These are phyloP conservation scores for Neoarthrinium moseri DNA, from an alignment of 2,329 filamentous ascomycete species.

Conservation along the genomic window DNA sequence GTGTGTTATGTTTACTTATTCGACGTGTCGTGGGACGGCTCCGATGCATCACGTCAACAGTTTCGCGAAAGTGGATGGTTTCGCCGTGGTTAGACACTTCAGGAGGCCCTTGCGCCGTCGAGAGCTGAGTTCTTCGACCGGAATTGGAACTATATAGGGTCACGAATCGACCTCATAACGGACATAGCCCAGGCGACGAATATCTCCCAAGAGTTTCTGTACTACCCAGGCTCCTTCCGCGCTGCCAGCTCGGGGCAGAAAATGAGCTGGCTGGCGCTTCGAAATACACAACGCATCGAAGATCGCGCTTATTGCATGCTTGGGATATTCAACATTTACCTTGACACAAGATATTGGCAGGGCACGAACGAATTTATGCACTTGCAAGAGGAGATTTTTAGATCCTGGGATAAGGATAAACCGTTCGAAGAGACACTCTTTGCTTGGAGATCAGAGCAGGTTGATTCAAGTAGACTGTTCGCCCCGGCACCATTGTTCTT, in stretches of 20 bases:
- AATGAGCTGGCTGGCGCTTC: not conserved
- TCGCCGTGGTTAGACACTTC: no score
- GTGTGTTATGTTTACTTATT: constrained; percentile 18
- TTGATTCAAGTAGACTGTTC: not conserved
- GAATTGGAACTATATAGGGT: no score
- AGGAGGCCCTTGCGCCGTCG: no score
- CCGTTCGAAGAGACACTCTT: not conserved
- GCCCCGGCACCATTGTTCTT: not conserved
- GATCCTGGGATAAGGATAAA: not conserved
- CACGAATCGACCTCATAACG: no score
- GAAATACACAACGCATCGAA: not conserved
- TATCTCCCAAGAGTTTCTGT: no score
- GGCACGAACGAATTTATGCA: not conserved
- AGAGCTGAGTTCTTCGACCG: no score
- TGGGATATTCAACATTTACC: not conserved
- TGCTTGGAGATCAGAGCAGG: not conserved
- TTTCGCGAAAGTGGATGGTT: no score
- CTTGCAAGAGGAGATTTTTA: not conserved
- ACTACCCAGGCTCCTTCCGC: not conserved
- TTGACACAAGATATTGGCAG: not conserved
- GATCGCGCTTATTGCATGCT: not conserved
- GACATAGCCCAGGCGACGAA: no score
- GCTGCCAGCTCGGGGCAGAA: not conserved
- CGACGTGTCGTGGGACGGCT: constrained; percentile 10
- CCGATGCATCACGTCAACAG: no score